phyloP scores from a whole-genome alignment of 2,329 filamentous ascomycete species.

The Fusarium burgessii region DNA sequence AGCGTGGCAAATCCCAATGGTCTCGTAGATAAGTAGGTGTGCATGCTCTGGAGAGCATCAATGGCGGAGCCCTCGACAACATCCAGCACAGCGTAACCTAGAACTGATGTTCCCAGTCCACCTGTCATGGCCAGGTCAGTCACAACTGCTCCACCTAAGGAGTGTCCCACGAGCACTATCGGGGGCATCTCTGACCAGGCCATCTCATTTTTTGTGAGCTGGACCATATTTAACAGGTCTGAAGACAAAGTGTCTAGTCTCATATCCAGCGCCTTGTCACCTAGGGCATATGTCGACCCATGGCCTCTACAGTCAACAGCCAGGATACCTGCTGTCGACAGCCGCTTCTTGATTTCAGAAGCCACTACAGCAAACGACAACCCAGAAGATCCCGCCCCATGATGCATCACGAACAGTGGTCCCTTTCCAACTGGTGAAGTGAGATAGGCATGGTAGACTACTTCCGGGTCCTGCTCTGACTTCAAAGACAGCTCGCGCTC shows the following conservation, averaged over 20 bases:
- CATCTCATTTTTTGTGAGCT: constrained; percentile 75
- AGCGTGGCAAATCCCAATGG: constrained; percentile 83
- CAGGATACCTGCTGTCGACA: constrained; percentile 85
- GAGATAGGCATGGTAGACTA: constrained; percentile 87
- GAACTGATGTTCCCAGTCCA: constrained; percentile 72
- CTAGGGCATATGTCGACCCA: constrained; percentile 73
- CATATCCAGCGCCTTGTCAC: constrained; percentile 67
- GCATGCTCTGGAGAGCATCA: constrained; percentile 94
- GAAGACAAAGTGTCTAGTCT: constrained; percentile 77
- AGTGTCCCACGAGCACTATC: constrained; percentile 88
- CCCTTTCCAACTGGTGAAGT: constrained; percentile 81
- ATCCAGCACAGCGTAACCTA: constrained; percentile 92
- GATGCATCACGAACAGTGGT: constrained; percentile 92
- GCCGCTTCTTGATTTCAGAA: constrained; percentile 78
- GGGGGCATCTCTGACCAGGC: constrained; percentile 80
- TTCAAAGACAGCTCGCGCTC: constrained; percentile 84
- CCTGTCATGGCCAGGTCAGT: constrained; percentile 81
- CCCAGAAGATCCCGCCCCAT: constrained; percentile 93
- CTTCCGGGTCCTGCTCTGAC: constrained; percentile 56
- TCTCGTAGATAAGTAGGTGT: constrained; percentile 85
- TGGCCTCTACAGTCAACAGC: constrained; percentile 90
- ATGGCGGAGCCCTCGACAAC: constrained; percentile 97
- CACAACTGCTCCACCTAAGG: constrained; percentile 90
- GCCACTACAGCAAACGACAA: constrained; percentile 89
- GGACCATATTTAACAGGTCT: constrained; percentile 79